Evolutionary conservation across 331 rosid species (phyloP).

Genomic region (Rosa hybrid): DNA sequence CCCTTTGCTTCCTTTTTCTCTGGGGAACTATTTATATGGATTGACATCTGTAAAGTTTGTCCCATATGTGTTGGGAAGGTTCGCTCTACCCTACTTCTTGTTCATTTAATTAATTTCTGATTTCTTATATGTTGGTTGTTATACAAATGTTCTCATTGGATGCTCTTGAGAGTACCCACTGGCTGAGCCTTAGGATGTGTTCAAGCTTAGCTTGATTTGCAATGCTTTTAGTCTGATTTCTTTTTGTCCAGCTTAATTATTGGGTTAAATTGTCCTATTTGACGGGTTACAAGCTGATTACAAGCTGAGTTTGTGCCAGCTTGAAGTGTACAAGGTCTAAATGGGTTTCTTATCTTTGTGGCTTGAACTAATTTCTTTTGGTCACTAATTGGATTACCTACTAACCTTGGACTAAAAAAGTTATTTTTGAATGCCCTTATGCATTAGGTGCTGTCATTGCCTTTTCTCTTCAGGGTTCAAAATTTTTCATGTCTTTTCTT

Average conservation of each 20-base stretch:
- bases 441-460: neutral
- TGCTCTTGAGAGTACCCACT: neutral
- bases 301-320: neutral
- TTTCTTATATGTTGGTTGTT: slow-evolving; percentile 3
- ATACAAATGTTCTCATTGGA: slow-evolving; percentile 10
- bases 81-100: slow-evolving; percentile 18
- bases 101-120: slow-evolving; percentile 14
- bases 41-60: slow-evolving; percentile 90
- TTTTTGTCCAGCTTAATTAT: neutral
- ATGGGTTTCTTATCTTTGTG: neutral
- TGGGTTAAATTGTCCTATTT: neutral
- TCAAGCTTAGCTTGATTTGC: neutral
- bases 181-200: slow-evolving; percentile 8
- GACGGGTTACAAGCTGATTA: neutral
- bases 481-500: neutral
- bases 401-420: neutral
- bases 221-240: neutral
- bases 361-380: neutral
- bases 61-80: slow-evolving; percentile 98
- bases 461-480: neutral
- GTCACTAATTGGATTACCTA: neutral
- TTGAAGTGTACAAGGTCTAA: neutral
- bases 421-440: neutral
- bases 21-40: slow-evolving; percentile 95
- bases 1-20: slow-evolving; percentile 93